phyloP scores from a whole-genome alignment of 2,329 filamentous ascomycete species.

The Blastomyces silverae region DNA sequence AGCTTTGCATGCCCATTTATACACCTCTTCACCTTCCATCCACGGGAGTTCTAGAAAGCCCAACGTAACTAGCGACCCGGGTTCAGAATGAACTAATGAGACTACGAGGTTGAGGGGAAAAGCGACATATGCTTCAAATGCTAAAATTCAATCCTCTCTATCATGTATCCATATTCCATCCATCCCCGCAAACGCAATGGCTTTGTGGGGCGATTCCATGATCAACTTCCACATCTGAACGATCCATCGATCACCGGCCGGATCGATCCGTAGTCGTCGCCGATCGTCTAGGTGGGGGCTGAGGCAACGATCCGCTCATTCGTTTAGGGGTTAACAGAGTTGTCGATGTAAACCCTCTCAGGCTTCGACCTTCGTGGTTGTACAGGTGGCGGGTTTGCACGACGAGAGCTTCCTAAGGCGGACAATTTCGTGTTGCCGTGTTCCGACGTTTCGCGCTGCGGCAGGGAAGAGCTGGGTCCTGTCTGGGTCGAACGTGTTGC shows the following conservation, averaged over 20 bases:
- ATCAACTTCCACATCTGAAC: constrained; percentile 25
- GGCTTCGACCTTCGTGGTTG: constrained; percentile 13
- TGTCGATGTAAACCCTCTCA: neutral
- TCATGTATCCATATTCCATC: neutral
- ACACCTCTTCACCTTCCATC: neutral
- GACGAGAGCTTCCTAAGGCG: neutral
- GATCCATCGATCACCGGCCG: constrained; percentile 4
- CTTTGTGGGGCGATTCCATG: constrained; percentile 28
- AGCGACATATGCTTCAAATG: neutral
- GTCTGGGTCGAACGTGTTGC: neutral
- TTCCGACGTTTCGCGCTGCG: neutral
- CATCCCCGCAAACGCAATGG: constrained; percentile 22
- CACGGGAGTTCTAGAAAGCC: no score
- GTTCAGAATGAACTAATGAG: no score
- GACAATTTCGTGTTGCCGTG: neutral
- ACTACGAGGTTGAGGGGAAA: neutral
- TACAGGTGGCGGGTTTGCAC: constrained; percentile 5
- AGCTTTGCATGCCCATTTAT: neutral
- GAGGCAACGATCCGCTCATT: neutral
- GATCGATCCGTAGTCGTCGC: neutral
- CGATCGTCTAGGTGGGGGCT: neutral
- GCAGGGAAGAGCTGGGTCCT: neutral
- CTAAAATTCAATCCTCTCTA: neutral
- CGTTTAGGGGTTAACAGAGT: no score
- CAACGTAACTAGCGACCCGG: no score